These are phyloP conservation scores for Sechiopsis laciniata DNA, from an alignment of 306 rosid genomes.

Conservation along the genomic window DNA sequence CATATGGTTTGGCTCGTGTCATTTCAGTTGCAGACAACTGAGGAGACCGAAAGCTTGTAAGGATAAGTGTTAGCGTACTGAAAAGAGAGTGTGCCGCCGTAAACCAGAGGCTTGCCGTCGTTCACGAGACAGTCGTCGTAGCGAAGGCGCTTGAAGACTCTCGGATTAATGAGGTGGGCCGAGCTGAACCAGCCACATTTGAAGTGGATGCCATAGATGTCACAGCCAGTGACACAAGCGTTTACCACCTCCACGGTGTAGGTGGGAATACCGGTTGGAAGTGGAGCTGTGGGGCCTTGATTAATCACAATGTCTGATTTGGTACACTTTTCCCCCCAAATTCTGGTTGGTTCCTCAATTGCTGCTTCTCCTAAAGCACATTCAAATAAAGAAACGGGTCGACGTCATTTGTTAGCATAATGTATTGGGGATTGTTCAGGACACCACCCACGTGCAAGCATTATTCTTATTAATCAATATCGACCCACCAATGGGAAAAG, in stretches of 20 bases:
- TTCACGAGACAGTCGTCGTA: slow-evolving; percentile 78
- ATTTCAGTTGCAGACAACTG: slow-evolving; percentile 36
- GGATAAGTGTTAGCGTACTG: slow-evolving; percentile 73
- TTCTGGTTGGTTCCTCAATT: slow-evolving; percentile 50
- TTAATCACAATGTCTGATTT: slow-evolving; percentile 52
- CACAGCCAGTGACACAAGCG: slow-evolving; percentile 62
- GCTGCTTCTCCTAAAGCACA: slow-evolving; percentile 24
- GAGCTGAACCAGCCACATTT: slow-evolving; percentile 95
- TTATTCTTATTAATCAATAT: slow-evolving; percentile 14
- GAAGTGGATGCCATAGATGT: slow-evolving; percentile 58
- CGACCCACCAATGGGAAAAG: slow-evolving; percentile 13
- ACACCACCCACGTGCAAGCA: slow-evolving; percentile 22
- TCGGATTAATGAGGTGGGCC: slow-evolving; percentile 67
- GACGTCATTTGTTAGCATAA: background rate
- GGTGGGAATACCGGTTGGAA: slow-evolving; percentile 77
- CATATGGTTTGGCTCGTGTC: background rate
- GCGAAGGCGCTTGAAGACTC: slow-evolving; percentile 67
- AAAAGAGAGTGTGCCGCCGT: slow-evolving; percentile 56
- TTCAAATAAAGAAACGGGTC: slow-evolving; percentile 14
- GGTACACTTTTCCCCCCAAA: slow-evolving; percentile 71
- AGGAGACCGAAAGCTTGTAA: slow-evolving; percentile 59
- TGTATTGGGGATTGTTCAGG: background rate
- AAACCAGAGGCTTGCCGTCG: slow-evolving; percentile 55
- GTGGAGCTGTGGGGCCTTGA: slow-evolving; percentile 74
- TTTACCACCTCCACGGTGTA: slow-evolving; percentile 74